phyloP scores from a whole-genome alignment of 1,284 basidiomycete genomes.

The Trichosporon sp. region DNA sequence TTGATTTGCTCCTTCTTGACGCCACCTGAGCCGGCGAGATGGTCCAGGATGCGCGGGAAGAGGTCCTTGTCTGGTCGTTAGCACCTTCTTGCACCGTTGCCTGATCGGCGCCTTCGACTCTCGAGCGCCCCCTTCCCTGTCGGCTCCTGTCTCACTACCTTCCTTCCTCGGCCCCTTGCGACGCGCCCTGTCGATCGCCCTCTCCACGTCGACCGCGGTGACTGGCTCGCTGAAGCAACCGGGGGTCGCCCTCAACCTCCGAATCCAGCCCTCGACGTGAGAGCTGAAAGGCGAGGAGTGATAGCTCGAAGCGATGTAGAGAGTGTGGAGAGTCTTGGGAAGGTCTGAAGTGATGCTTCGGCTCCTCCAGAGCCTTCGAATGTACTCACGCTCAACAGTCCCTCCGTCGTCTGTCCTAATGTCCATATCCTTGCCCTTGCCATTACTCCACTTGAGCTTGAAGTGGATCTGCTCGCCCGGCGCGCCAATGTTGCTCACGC shows the following conservation, averaged over 20 bases:
- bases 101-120: no score
- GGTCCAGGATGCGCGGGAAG: constrained; percentile 39
- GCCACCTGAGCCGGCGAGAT: constrained; percentile 29
- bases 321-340: neutral
- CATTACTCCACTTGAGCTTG: constrained; percentile 28
- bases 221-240: no score
- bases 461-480: constrained; percentile 43
- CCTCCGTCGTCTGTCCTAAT: constrained; percentile 36
- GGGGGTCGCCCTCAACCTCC: no score
- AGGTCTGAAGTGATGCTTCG: neutral
- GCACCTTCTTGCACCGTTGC: neutral
- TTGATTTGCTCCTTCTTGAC: constrained; percentile 40
- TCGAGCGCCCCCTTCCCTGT: no score
- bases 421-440: constrained; percentile 29
- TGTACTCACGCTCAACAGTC: constrained; percentile 38
- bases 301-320: no score
- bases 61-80: constrained; percentile 35
- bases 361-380: neutral
- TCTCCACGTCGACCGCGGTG: no score
- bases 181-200: no score
- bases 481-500: constrained; percentile 43
- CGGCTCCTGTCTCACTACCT: no score
- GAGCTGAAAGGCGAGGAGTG: no score
- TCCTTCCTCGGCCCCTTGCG: no score
- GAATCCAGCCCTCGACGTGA: no score